A percentile compares a stretch with the other conserved stretches of the same genome.
These are phyloP conservation scores for Elongisporangium undulatum DNA, from an alignment of 352 stramenopile species.

Conservation along the genomic window DNA sequence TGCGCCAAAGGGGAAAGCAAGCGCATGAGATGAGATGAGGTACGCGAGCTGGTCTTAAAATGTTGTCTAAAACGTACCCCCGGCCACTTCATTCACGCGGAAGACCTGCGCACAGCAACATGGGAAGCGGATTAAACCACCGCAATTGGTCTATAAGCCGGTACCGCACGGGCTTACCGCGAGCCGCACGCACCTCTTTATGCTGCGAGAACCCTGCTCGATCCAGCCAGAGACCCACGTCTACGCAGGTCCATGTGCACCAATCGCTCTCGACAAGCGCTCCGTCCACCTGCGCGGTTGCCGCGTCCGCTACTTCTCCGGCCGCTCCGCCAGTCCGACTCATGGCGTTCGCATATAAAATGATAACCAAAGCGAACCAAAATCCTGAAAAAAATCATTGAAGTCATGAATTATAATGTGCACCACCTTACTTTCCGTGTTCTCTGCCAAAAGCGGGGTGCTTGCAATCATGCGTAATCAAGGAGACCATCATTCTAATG, in stretches of 20 bases:
- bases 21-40: background rate
- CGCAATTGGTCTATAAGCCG: background rate
- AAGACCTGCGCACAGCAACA: slow-evolving; percentile 24
- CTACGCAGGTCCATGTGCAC: slow-evolving; percentile 29
- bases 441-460: too few species aligned
- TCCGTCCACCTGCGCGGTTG: background rate
- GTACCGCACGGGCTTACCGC: background rate
- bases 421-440: background rate
- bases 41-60: background rate
- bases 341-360: background rate
- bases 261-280: slow-evolving; percentile 6
- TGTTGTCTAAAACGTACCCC: slow-evolving; percentile 15
- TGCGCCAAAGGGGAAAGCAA: slow-evolving; percentile 5
- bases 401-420: background rate
- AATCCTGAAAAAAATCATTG: background rate
- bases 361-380: background rate
- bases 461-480: too few species aligned
- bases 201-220: slow-evolving; percentile 23
- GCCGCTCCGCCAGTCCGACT: background rate
- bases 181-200: slow-evolving; percentile 10
- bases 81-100: slow-evolving; percentile 47
- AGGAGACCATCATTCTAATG: background rate
- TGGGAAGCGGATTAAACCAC: background rate
- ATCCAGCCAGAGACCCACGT: slow-evolving; percentile 33
- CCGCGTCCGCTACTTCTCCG: background rate